phyloP scores from a whole-genome alignment of 192 early-diverging fungal genomes.

The Linnemannia elongata region DNA sequence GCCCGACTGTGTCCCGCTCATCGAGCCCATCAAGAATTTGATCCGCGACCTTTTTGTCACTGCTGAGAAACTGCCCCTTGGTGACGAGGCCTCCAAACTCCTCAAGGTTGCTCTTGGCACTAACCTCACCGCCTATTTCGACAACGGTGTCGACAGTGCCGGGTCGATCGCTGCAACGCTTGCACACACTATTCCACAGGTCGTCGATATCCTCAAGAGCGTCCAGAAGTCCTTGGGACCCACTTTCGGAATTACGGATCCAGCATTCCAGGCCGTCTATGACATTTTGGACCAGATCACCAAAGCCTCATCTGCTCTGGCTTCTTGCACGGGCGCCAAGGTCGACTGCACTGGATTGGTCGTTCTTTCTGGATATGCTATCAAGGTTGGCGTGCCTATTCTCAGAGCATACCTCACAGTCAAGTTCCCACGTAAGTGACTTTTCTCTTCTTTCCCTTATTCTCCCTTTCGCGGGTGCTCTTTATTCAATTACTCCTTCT shows the following conservation, averaged over 20 bases:
- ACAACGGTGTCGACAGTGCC: slow-evolving; percentile 19
- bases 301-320: not conserved
- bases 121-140: slow-evolving; percentile 14
- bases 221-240: not conserved
- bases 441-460: no score
- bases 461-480: no score
- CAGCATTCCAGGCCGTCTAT: slow-evolving; percentile 9
- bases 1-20: not conserved
- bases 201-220: slow-evolving; percentile 12
- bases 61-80: slow-evolving; percentile 7
- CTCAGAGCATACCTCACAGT: not conserved
- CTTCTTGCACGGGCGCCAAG: not conserved
- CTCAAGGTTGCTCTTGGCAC: slow-evolving; percentile 3
- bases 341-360: slow-evolving; percentile 12
- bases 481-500: not conserved
- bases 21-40: slow-evolving; percentile 11
- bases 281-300: not conserved
- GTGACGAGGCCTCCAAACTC: not conserved
- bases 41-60: not conserved
- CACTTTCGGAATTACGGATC: not conserved
- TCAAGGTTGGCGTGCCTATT: slow-evolving; percentile 15
- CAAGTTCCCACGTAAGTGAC: slow-evolving; percentile 14
- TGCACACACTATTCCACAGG: not conserved
- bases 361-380: slow-evolving; percentile 2
- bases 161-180: not conserved